Percentiles rank a stretch among this genome's conserved stretches.
These are phyloP conservation scores for Naganishia liquefaciens DNA, from an alignment of 1,284 basidiomycete species.

Conservation along the genomic window DNA sequence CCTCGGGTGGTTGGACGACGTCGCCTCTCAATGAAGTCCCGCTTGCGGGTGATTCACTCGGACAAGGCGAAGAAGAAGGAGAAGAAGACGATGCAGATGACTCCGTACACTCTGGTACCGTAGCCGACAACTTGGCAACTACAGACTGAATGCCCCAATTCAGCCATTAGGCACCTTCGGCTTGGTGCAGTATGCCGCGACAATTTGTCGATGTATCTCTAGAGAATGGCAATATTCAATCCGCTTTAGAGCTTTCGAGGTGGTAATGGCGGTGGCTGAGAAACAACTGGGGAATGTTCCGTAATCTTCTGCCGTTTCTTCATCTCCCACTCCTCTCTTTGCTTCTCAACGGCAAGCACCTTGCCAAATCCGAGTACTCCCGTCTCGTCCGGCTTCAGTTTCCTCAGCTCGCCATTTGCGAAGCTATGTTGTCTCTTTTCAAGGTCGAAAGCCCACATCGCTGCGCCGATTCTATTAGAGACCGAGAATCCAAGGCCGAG, in stretches of 20 bases:
- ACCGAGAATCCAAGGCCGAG: slow-evolving; percentile 75
- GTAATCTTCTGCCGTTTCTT: slow-evolving; percentile 2
- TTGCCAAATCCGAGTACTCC: slow-evolving; percentile 23
- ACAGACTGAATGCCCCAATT: too few relatives aligned
- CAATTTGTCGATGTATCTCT: too few relatives aligned
- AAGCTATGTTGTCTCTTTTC: slow-evolving; percentile 76
- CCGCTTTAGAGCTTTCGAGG: neutral
- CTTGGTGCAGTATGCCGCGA: too few relatives aligned
- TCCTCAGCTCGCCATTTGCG: slow-evolving; percentile 47
- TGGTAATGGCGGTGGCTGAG: slow-evolving; percentile 16
- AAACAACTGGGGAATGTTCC: neutral
- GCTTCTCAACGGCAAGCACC: slow-evolving; percentile 17
- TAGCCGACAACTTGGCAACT: too few relatives aligned
- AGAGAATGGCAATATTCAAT: too few relatives aligned
- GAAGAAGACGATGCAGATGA: too few relatives aligned
- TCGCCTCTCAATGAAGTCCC: too few relatives aligned
- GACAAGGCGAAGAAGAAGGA: too few relatives aligned
- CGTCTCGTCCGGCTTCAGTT: slow-evolving; percentile 41
- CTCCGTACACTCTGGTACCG: too few relatives aligned
- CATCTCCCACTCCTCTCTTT: slow-evolving; percentile 17
- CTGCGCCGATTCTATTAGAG: slow-evolving; percentile 72
- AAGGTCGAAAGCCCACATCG: slow-evolving; percentile 58
- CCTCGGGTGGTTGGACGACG: too few relatives aligned
- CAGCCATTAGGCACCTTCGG: too few relatives aligned
- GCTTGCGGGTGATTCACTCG: too few relatives aligned